A percentile compares a stretch with the other conserved stretches of the same genome.
Evolutionary conservation across 1,284 basidiomycete species (phyloP).

Genomic region (Tylopilus sp.): DNA sequence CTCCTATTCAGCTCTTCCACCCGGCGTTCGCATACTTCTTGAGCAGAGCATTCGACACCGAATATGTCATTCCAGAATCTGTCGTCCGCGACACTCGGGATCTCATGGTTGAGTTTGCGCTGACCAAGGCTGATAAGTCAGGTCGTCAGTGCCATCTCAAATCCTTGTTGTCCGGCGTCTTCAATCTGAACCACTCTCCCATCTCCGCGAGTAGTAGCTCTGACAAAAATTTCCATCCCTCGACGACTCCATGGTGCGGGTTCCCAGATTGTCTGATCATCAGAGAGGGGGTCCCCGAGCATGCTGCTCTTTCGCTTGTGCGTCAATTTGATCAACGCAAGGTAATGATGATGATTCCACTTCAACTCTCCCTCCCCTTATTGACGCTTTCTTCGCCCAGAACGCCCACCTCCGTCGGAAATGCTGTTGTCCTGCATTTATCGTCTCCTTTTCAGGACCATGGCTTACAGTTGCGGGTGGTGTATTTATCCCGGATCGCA

Average conservation of each 20-base stretch:
- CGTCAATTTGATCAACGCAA: neutral
- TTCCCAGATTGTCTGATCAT: constrained; percentile 10
- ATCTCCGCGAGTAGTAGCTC: accelerated
- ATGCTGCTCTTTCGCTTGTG: constrained; percentile 21
- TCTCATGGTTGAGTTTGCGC: no score
- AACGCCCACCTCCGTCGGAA: neutral
- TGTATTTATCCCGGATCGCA: no score
- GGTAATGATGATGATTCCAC: constrained; percentile 7
- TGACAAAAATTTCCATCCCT: neutral
- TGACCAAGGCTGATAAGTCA: neutral
- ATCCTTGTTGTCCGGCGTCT: neutral
- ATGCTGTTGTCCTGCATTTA: constrained; percentile 22
- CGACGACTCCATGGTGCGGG: no score
- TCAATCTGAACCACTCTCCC: neutral
- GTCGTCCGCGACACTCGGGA: no score
- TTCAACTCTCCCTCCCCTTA: neutral
- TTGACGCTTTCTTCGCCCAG: neutral
- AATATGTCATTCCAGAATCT: no score
- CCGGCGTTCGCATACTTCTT: no score
- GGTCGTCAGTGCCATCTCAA: neutral
- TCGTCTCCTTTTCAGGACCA: constrained; percentile 16
- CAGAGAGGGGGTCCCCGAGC: constrained; percentile 20
- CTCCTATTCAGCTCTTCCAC: no score
- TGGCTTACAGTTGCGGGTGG: constrained; percentile 28
- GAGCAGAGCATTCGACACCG: no score